phyloP scores from a whole-genome alignment of 2,329 filamentous ascomycete genomes.

The Nemania sp. region DNA sequence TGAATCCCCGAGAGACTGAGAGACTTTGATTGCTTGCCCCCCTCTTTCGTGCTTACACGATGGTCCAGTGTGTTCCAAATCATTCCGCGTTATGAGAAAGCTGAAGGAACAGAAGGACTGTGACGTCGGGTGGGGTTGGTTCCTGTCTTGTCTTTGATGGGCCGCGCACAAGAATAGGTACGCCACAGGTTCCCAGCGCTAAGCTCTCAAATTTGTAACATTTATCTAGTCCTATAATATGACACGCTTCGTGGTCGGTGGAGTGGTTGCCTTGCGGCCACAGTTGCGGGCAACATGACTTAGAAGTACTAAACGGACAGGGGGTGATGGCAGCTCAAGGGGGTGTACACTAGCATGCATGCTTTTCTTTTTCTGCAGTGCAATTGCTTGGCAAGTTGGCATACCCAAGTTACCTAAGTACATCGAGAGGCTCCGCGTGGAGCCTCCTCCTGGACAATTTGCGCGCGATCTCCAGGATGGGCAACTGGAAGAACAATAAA shows the following conservation, averaged over 20 bases:
- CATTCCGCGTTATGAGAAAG: not conserved
- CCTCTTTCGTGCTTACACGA: not conserved
- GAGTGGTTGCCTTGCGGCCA: slow-evolving; percentile 12
- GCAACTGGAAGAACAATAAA: slow-evolving; percentile 10
- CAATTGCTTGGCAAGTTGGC: too few species aligned
- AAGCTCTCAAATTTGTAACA: slow-evolving; percentile 11
- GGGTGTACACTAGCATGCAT: too few species aligned
- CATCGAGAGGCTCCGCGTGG: slow-evolving; percentile 22
- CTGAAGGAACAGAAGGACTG: not conserved
- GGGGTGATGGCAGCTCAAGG: too few species aligned
- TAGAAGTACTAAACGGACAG: slow-evolving; percentile 7
- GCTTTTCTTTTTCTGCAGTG: too few species aligned
- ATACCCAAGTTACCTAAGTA: not conserved
- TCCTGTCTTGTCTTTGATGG: slow-evolving; percentile 2
- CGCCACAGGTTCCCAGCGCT: slow-evolving; percentile 2
- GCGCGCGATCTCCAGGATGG: slow-evolving; percentile 1
- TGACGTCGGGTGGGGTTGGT: slow-evolving; percentile 2
- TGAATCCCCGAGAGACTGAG: too few species aligned
- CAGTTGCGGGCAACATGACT: slow-evolving; percentile 10
- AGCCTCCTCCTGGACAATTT: not conserved
- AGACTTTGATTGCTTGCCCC: not conserved
- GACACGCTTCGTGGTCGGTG: slow-evolving; percentile 11
- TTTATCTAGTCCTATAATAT: slow-evolving; percentile 12
- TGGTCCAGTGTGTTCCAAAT: not conserved
- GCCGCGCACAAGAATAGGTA: slow-evolving; percentile 14